phyloP scores from a whole-genome alignment of 2,329 filamentous ascomycete genomes.

The Apiospora hydei region DNA sequence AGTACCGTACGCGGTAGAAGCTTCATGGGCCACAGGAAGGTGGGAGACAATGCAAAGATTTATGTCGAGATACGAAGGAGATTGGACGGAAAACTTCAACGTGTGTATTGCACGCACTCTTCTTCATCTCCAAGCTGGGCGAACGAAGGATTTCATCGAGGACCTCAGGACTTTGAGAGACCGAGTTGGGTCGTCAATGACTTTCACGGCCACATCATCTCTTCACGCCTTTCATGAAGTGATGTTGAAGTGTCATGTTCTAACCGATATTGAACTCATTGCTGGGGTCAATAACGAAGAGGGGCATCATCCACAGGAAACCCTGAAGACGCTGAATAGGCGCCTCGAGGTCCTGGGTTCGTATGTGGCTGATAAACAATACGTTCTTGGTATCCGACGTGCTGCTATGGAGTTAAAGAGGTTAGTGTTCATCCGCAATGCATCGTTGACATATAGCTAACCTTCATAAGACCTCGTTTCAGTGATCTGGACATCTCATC shows the following conservation, averaged over 20 bases:
- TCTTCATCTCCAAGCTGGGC: constrained; percentile 62
- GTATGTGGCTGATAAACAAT: constrained; percentile 92
- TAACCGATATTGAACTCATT: constrained; percentile 87
- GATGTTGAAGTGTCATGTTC: constrained; percentile 85
- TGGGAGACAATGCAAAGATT: constrained; percentile 80
- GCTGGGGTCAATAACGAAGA: constrained; percentile 55
- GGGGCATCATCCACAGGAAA: constrained; percentile 47
- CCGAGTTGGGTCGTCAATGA: constrained; percentile 76
- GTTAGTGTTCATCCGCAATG: constrained; percentile 51
- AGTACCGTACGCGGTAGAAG: constrained; percentile 86
- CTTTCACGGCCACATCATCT: constrained; percentile 78
- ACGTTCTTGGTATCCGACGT: constrained; percentile 83
- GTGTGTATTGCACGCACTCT: constrained; percentile 77
- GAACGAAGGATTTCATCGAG: constrained; percentile 59
- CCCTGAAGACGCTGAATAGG: constrained; percentile 67
- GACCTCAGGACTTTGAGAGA: constrained; percentile 72
- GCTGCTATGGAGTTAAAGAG: constrained; percentile 83
- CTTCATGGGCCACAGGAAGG: constrained; percentile 87
- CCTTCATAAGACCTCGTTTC: constrained; percentile 60
- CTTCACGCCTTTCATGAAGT: constrained; percentile 84
- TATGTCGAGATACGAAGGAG: constrained; percentile 60
- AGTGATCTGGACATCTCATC: constrained; percentile 78
- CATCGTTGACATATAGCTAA: constrained; percentile 33
- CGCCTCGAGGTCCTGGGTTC: constrained; percentile 90
- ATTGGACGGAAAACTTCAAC: constrained; percentile 74